Base-by-base conservation (phyloP, 345 rosid species). In the Kernera saxatilis region DNA sequence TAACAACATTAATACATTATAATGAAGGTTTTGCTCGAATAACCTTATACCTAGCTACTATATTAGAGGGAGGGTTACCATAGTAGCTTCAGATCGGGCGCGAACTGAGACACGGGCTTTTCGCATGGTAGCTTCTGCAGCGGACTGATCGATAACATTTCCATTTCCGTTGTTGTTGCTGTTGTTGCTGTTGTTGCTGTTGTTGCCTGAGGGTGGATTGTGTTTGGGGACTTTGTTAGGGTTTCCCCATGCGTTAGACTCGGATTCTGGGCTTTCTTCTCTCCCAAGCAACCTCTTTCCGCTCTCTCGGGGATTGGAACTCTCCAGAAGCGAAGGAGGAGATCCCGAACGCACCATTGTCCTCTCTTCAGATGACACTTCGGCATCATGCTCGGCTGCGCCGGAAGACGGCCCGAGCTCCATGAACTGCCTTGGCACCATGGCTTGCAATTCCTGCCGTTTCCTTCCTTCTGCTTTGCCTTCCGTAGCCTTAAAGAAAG, bases 81-180 rank as follows among this genome's bases (percentile, higher is more conserved):
- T 94, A 26, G 95, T 86, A 74, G 98, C 96, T 84, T 92, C 98
- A 12, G 99, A 94, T 70, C 97, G 81, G 13, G 99, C 97, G 14
- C 99, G 97, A 76, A 94, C 98, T 0, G 99, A 92, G 75, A 94
- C 99, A 56, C 99, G 98, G n/a, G 97, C 98, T 79, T 88, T 94
- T 32, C 97, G 87, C 98, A 95, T 92, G 70, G 96, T 87, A 44
- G 96, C 96, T 55, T 91, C 95, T 0, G 83, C 61, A 4, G 75
- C 67, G 2, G 93, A 80, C 72, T 87, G 97, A 39, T 91, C 93
- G 12, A 86, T 75, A 33, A 63, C 40, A 18, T 73, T 73, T 37
- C 70, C 37, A 63, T 79, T 1, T 17, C 65, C 65, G 11, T 2
- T 46, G 55, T 50, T 49, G 53, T 19, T 58, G 15, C 27, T 72